Evolutionary conservation across 768 basidiomycete genomes (phyloP).

Genomic region (Leccinellum rugosiceps): DNA sequence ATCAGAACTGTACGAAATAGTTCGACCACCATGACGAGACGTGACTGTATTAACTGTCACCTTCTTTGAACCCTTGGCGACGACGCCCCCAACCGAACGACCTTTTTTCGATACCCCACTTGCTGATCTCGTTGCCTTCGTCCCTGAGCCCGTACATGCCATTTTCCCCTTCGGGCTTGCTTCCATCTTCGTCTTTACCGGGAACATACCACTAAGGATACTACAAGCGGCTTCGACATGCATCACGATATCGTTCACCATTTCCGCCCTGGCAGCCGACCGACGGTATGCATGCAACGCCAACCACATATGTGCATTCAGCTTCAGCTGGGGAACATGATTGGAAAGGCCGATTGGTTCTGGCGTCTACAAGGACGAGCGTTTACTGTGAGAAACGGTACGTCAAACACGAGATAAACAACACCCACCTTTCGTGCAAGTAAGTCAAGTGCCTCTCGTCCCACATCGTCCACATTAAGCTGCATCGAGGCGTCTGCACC

Average conservation of each 20-base stretch:
- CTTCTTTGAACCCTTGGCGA: slow-evolving; percentile 11
- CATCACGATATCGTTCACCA: slow-evolving; percentile 43
- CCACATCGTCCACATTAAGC: slow-evolving; percentile 35
- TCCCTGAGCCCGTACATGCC: slow-evolving; percentile 19
- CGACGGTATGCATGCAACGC: slow-evolving; percentile 68
- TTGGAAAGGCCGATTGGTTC: slow-evolving; percentile 29
- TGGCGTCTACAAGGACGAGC: slow-evolving; percentile 21
- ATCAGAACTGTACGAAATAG: neutral
- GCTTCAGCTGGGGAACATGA: slow-evolving; percentile 46
- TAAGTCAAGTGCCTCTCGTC: slow-evolving; percentile 40
- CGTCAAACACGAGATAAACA: neutral
- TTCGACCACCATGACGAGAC: slow-evolving; percentile 37
- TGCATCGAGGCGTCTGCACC: slow-evolving; percentile 19
- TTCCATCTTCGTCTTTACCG: slow-evolving; percentile 12
- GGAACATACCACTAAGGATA: slow-evolving; percentile 42
- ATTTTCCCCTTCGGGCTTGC: slow-evolving; percentile 19
- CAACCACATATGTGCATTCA: slow-evolving; percentile 61
- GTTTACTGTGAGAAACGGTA: neutral
- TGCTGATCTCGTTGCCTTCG: slow-evolving; percentile 5
- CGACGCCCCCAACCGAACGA: slow-evolving; percentile 23
- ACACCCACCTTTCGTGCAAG: slow-evolving; percentile 41
- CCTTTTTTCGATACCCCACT: slow-evolving; percentile 33
- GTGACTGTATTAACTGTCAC: slow-evolving; percentile 36
- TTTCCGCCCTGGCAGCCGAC: slow-evolving; percentile 35
- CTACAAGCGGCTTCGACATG: slow-evolving; percentile 54